phyloP scores from a whole-genome alignment of 1,284 basidiomycete genomes.

The Pterulicium gracile region DNA sequence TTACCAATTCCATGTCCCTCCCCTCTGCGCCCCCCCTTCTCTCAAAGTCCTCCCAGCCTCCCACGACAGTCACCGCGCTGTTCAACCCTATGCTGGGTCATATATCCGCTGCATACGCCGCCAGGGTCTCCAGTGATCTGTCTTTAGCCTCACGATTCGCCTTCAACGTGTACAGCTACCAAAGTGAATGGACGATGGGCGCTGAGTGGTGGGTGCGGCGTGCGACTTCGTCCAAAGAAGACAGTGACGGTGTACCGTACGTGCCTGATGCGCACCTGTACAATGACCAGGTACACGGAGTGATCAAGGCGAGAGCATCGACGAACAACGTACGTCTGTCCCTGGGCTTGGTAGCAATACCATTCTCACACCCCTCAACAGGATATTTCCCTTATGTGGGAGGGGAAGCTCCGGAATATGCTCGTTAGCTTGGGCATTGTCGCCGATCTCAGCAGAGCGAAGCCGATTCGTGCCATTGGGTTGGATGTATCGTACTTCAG shows the following conservation, averaged over 20 bases:
- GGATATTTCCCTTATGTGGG: constrained; percentile 90
- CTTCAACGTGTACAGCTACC: constrained; percentile 95
- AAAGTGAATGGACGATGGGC: constrained; percentile 93
- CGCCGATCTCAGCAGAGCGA: constrained; percentile 74
- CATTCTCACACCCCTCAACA: constrained; percentile 20
- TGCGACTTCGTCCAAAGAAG: constrained; percentile 17
- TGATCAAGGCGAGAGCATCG: constrained; percentile 83
- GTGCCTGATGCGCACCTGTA: constrained; percentile 10
- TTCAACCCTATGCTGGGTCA: constrained; percentile 98
- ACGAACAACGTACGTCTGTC: constrained; percentile 65
- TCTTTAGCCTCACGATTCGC: constrained; percentile 87
- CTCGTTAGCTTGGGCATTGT: constrained; percentile 84
- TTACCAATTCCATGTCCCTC: constrained; percentile 25
- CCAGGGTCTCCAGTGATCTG: constrained; percentile 80
- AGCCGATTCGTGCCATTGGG: constrained; percentile 81
- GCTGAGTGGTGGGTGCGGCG: constrained; percentile 87
- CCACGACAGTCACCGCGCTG: constrained; percentile 88
- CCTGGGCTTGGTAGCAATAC: background rate
- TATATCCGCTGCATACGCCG: constrained; percentile 85
- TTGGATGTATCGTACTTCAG: constrained; percentile 90
- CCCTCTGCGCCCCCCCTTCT: constrained; percentile 19
- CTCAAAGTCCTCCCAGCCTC: constrained; percentile 47
- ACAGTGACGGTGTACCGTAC: constrained; percentile 12
- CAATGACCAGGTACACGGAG: constrained; percentile 45
- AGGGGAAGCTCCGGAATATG: constrained; percentile 84